Conservation (phyloP, 1,284 basidiomycete genomes). For the Phylloporus sp. region DNA sequence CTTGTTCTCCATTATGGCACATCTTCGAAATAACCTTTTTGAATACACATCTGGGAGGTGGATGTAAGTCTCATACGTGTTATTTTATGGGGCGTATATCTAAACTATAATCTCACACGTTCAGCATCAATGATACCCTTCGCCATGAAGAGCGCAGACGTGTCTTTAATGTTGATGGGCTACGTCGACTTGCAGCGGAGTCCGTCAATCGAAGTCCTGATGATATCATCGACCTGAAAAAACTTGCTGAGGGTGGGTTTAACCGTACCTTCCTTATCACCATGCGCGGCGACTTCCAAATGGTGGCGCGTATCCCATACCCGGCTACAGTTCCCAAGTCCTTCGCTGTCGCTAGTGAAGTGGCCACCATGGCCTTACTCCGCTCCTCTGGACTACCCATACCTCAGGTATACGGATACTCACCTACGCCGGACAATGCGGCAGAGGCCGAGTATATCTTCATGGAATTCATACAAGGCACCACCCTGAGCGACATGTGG, state of each 20-base stretch:
- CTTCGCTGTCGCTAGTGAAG: background rate
- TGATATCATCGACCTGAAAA: background rate
- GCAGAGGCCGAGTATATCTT: background rate
- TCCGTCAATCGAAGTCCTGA: background rate
- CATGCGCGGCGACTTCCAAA: background rate
- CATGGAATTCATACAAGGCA: background rate
- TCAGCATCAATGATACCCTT: background rate
- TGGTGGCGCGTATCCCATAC: background rate
- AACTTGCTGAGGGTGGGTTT: background rate
- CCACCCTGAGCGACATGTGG: background rate
- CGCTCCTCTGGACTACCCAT: background rate
- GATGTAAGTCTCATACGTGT: background rate
- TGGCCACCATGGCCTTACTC: background rate
- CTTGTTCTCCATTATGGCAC: background rate
- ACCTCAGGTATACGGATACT: background rate
- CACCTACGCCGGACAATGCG: background rate
- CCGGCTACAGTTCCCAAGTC: background rate
- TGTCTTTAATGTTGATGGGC: background rate
- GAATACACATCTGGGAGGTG: background rate
- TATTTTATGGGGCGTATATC: background rate
- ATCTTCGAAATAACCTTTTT: background rate
- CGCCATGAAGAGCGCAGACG: background rate
- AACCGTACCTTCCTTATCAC: constrained; percentile 4
- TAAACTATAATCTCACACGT: background rate
- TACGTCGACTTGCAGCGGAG: background rate